Percentiles rank a stretch among this genome's conserved stretches.
Evolutionary conservation across 106 monocot genomes (phyloP).

Genomic region (Dendrobium officinale): DNA sequence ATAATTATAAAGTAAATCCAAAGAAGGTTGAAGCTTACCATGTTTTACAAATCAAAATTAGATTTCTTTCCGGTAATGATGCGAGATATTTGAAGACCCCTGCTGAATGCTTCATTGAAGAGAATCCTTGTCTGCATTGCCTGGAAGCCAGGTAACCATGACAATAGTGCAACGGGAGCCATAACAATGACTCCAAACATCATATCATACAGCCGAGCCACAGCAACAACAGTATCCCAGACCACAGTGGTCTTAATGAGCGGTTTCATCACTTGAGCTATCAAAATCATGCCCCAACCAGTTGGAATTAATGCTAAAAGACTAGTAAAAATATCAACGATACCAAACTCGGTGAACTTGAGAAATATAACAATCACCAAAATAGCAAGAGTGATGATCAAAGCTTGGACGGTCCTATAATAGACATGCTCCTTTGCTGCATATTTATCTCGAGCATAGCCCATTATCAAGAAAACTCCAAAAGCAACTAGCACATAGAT

Average conservation of each 20-base stretch:
- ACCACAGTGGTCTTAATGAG: constrained; percentile 43
- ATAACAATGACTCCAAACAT: constrained; percentile 71
- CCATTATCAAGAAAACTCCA: constrained; percentile 52
- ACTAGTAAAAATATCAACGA: constrained; percentile 76
- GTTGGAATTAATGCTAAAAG: constrained; percentile 77
- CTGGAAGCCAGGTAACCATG: constrained; percentile 90
- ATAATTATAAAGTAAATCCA: not conserved
- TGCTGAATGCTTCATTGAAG: constrained; percentile 94
- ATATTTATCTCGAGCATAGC: constrained; percentile 63
- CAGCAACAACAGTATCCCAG: constrained; percentile 70
- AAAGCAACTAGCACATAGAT: constrained; percentile 48
- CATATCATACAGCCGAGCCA: constrained; percentile 82
- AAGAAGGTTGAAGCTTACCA: constrained; percentile 7
- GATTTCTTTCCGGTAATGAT: constrained; percentile 79
- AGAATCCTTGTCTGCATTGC: constrained; percentile 95
- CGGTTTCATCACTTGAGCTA: constrained; percentile 61
- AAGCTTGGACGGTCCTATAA: constrained; percentile 64
- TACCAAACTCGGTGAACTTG: constrained; percentile 47
- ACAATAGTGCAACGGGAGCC: constrained; percentile 74
- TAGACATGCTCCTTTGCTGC: constrained; percentile 83
- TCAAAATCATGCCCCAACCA: constrained; percentile 78
- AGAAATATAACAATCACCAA: constrained; percentile 44
- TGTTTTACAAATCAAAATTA: constrained; percentile 14
- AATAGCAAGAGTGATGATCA: constrained; percentile 36
- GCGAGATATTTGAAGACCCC: constrained; percentile 89